Percentiles rank a stretch among this genome's conserved stretches.
phyloP scores from a whole-genome alignment of 441 rosid species.

The Aquilaria agallochum region DNA sequence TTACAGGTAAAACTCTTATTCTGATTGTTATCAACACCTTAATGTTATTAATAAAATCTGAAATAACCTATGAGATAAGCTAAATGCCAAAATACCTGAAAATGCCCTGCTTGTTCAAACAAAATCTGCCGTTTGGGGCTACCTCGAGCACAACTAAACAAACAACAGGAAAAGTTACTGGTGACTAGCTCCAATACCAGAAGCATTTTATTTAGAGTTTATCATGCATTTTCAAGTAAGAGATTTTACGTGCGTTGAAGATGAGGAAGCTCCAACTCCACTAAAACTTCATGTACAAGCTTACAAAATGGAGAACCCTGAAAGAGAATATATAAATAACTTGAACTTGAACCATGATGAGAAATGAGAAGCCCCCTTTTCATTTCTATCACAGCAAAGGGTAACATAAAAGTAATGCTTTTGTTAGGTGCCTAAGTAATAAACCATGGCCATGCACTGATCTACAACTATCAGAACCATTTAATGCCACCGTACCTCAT shows the following conservation, averaged over 20 bases:
- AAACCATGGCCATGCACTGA: background rate
- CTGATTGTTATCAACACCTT: no score
- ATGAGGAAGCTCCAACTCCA: slow-evolving; percentile 86
- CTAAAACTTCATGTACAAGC: slow-evolving; percentile 77
- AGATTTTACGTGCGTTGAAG: slow-evolving; percentile 55
- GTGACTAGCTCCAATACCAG: background rate
- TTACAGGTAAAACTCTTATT: no score
- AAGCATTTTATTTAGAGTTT: background rate
- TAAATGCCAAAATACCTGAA: slow-evolving; percentile 50
- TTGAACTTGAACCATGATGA: background rate
- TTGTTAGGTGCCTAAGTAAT: background rate
- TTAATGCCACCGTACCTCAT: slow-evolving; percentile 48
- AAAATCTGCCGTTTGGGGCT: slow-evolving; percentile 77
- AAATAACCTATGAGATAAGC: slow-evolving; percentile 7
- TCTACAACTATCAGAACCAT: slow-evolving; percentile 1
- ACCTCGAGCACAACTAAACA: slow-evolving; percentile 81
- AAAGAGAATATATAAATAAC: slow-evolving; percentile 11
- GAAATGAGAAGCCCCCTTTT: no score
- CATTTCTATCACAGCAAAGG: background rate
- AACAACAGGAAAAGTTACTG: slow-evolving; percentile 4
- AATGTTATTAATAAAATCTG: no score
- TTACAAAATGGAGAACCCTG: slow-evolving; percentile 93
- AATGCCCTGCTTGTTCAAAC: slow-evolving; percentile 56
- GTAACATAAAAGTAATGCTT: background rate
- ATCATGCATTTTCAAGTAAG: slow-evolving; percentile 2